Base-by-base conservation (phyloP, 176 grass and related monocot genomes). In the Carex kokanica region DNA sequence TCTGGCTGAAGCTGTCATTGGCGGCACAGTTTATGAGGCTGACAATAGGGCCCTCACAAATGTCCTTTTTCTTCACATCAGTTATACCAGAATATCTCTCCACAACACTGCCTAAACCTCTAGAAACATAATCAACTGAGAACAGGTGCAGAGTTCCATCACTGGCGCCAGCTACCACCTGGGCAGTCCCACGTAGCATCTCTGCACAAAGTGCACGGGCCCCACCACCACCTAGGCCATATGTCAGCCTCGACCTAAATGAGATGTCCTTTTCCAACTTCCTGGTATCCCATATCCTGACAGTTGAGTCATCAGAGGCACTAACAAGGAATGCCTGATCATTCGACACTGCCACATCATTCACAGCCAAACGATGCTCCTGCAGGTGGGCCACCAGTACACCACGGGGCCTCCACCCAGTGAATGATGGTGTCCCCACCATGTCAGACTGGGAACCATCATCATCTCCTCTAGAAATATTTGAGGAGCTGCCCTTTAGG, bases 251-350 rank as follows among this genome's bases (percentile, higher is more conserved):
- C 40, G 95, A 98, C 84, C 92, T 92, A 84, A 98, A 98, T 47
- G 95, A 91, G 54, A 98, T 95, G 71, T 95, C 95, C 85, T 95
- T 98, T 88, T 98, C 95, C 86, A 98, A 86, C 78, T 88, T 98
- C 84, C 92, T 91, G 74, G 95, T 93, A 86, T 98, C 95, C 95
- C 95, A 98, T 86, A 98, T 93, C 88, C 91, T 95, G 65, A 98
- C 87, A 85, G 89, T 98, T 7, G 90, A 95, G 77, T 98, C 95
- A 36, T 98, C 92, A 4, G 95, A 98, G 84, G 89, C 95, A 43
- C 87, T 95, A 73, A 98, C 74, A 64, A 98, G 95, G 83, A 95
- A 95, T 69, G 87, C 81, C 23, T 93, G 89, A 81, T 98, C 92
- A 7, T 91, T 93, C 15, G 95, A 91, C 77, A 95, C 86, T 0